Conservation (phyloP, 2,329 filamentous ascomycete species). For the Aspergillus quadrilineatus region DNA sequence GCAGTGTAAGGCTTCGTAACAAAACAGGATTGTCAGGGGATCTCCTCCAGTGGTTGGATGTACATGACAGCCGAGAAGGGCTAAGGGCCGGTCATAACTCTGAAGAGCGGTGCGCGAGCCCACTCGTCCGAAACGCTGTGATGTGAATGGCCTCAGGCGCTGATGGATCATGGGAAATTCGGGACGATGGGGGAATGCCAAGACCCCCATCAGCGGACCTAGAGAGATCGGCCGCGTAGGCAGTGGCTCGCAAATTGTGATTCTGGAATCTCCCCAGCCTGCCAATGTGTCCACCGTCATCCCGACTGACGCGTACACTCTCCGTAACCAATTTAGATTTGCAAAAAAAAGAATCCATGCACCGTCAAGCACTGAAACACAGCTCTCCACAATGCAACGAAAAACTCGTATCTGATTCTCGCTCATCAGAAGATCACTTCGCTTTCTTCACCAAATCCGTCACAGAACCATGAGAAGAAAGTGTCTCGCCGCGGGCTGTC, state of each 20-base stretch:
- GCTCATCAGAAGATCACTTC: background rate
- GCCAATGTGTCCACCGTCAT: constrained; percentile 3
- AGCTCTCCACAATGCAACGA: constrained; percentile 2
- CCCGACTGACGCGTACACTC: constrained; percentile 9
- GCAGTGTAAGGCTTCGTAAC: background rate
- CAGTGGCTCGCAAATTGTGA: constrained; percentile 17
- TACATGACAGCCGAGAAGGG: constrained; percentile 2
- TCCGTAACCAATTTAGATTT: background rate
- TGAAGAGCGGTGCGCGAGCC: background rate
- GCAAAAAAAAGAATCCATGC: background rate
- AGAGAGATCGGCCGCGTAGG: constrained; percentile 22
- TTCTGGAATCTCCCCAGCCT: constrained; percentile 10
- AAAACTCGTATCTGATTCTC: background rate
- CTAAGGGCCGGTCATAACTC: constrained; percentile 2
- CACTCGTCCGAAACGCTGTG: background rate
- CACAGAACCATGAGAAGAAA: background rate
- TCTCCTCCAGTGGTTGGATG: background rate
- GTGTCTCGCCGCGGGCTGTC: background rate
- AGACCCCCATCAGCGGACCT: constrained; percentile 19
- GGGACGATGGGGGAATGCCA: constrained; percentile 21
- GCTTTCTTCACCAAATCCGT: background rate
- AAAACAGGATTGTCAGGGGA: constrained; percentile 6
- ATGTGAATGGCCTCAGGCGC: constrained; percentile 6
- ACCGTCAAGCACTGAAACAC: background rate
- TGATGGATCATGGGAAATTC: constrained; percentile 2